Conservation (phyloP, 164 flowering plant genomes). For the Echeveria elegans region DNA sequence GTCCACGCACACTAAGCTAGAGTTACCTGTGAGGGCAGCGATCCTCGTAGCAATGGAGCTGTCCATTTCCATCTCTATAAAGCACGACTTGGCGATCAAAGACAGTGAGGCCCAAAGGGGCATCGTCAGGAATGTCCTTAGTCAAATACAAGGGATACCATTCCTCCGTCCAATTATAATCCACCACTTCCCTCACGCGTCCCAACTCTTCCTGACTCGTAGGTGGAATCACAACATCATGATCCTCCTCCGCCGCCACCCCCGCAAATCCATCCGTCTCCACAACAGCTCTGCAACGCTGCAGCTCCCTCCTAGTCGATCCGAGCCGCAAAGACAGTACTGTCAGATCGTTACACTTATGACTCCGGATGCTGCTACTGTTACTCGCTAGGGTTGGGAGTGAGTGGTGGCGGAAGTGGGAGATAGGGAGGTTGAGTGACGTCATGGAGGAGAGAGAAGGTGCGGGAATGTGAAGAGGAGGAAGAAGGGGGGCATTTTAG, state of each 20-base stretch:
- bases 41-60: constrained; percentile 66
- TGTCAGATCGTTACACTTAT: neutral
- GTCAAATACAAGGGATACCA: constrained; percentile 95
- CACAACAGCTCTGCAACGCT: constrained; percentile 22
- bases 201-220: constrained; percentile 25
- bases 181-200: constrained; percentile 25
- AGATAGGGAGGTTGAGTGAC: neutral
- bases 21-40: constrained; percentile 85
- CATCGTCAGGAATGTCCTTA: constrained; percentile 70
- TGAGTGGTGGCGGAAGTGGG: neutral
- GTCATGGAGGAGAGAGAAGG: neutral
- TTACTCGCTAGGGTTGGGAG: neutral
- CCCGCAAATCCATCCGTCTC: constrained; percentile 17
- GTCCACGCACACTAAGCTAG: neutral
- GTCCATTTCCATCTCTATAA: constrained; percentile 61
- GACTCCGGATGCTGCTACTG: neutral
- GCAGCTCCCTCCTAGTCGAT: neutral
- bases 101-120: constrained; percentile 85
- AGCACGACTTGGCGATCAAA: constrained; percentile 72
- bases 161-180: constrained; percentile 85
- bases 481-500: neutral
- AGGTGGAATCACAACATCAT: constrained; percentile 21
- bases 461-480: neutral
- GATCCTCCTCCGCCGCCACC: constrained; percentile 21
- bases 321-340: neutral